A percentile compares a stretch with the other conserved stretches of the same genome.
Conservation (phyloP, 306 rosid genomes). For the Fragaria vesca region DNA sequence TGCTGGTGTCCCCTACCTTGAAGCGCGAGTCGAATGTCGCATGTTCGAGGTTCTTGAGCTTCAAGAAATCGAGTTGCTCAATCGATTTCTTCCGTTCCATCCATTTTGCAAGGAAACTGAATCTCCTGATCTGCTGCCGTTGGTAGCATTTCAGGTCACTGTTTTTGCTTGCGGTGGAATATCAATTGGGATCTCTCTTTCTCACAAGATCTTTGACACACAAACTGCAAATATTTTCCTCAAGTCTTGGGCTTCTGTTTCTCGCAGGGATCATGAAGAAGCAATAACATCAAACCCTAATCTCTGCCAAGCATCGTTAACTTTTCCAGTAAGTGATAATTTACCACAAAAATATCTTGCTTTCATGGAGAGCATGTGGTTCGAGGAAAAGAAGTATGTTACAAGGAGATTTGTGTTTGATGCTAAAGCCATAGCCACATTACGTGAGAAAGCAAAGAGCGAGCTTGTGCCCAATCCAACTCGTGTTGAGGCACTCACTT, state of each 20-base stretch:
- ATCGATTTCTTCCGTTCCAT: constrained; percentile 37
- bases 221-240: constrained; percentile 28
- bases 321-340: constrained; percentile 36
- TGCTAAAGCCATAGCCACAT: constrained; percentile 15
- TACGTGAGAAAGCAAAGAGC: constrained; percentile 29
- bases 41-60: constrained; percentile 36
- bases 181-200: constrained; percentile 40
- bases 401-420: constrained; percentile 42
- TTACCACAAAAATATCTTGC: constrained; percentile 21
- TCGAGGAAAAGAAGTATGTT: constrained; percentile 20
- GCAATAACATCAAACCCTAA: constrained; percentile 11
- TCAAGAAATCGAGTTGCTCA: constrained; percentile 27
- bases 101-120: constrained; percentile 24
- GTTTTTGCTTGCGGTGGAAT: constrained; percentile 43
- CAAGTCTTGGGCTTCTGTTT: constrained; percentile 33
- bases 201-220: constrained; percentile 40
- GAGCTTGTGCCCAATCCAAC: constrained; percentile 24
- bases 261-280: constrained; percentile 20
- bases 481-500: constrained; percentile 37
- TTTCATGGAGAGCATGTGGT: constrained; percentile 14
- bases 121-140: constrained; percentile 20
- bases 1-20: constrained; percentile 38
- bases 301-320: constrained; percentile 23
- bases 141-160: constrained; percentile 37
- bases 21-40: constrained; percentile 28